phyloP scores from a whole-genome alignment of 2,329 filamentous ascomycete species.

The Alternaria gaisen region DNA sequence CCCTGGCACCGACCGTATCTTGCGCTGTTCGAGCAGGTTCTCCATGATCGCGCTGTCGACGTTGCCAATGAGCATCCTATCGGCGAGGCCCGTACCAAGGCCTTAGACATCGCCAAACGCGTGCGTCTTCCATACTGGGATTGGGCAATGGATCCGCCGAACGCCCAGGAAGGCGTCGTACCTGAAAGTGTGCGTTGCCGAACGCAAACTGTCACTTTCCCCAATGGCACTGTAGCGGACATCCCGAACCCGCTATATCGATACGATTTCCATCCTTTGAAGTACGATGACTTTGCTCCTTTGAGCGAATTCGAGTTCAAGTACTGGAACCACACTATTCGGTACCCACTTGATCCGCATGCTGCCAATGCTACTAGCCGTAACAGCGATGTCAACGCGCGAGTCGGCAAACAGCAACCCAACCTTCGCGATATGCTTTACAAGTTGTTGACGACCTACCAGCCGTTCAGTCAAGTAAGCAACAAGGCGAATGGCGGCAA shows the following conservation, averaged over 20 bases:
- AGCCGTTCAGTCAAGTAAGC: constrained; percentile 43
- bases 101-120: constrained; percentile 33
- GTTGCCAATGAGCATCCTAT: constrained; percentile 40
- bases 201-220: constrained; percentile 34
- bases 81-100: constrained; percentile 34
- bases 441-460: constrained; percentile 44
- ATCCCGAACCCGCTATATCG: constrained; percentile 41
- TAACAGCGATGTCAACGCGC: constrained; percentile 37
- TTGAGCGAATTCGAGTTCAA: constrained; percentile 43
- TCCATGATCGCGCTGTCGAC: constrained; percentile 40
- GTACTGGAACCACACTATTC: constrained; percentile 45
- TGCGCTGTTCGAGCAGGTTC: constrained; percentile 45
- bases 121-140: constrained; percentile 49
- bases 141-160: constrained; percentile 40
- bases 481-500: constrained; percentile 44
- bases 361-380: constrained; percentile 38
- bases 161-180: constrained; percentile 35
- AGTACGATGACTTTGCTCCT: constrained; percentile 36
- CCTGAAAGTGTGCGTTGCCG: constrained; percentile 33
- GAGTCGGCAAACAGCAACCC: constrained; percentile 37
- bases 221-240: constrained; percentile 35
- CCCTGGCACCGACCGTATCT: constrained; percentile 48
- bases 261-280: constrained; percentile 45
- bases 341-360: constrained; percentile 35
- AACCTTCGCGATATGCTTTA: constrained; percentile 46